Evolutionary conservation across 2,329 filamentous ascomycete species (phyloP), one percentile per base, ranked within the genome.

Genomic region (Emydomyces testavorans): DNA sequence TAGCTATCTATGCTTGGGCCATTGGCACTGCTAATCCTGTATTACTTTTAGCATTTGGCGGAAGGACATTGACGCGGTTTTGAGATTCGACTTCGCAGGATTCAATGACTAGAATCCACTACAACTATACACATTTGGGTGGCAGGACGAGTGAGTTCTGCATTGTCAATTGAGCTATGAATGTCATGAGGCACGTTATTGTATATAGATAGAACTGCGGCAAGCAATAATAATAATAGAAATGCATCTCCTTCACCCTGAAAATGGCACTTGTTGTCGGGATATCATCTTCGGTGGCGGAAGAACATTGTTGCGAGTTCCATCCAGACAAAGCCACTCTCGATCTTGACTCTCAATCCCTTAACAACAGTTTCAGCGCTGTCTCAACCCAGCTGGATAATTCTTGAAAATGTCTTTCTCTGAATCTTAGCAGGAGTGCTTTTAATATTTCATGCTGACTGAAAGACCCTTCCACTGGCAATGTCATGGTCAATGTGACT

Each of bases 11-110:
- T n/a, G n/a, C n/a, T n/a, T n/a, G n/a, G n/a, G n/a, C n/a, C n/a
- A n/a, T n/a, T n/a, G n/a, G n/a, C n/a, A n/a, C n/a, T n/a, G n/a
- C n/a, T n/a, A n/a, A n/a, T n/a, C n/a, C n/a, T n/a, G n/a, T n/a
- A n/a, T n/a, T n/a, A n/a, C n/a, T n/a, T n/a, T n/a, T 40, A 47
- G 45, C 45, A 47, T 34, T 18, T 47, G 36, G 45, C 26, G 5
- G 45, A 40, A 13, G 44, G 44, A 2, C 44, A 46, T 39, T 46
- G 35, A 46, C 11, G 16, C 2, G 18, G 31, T 11, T 26, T 32
- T 23, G 26, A 16, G 13, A n/a, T 4, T 16, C n/a, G n/a, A n/a
- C n/a, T n/a, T n/a, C n/a, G n/a, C n/a, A n/a, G n/a, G n/a, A n/a
- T n/a, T n/a, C n/a, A n/a, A n/a, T n/a, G n/a, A n/a, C n/a, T n/a